Conservation (phyloP, 306 rosid species). For the Argentina anserina region DNA sequence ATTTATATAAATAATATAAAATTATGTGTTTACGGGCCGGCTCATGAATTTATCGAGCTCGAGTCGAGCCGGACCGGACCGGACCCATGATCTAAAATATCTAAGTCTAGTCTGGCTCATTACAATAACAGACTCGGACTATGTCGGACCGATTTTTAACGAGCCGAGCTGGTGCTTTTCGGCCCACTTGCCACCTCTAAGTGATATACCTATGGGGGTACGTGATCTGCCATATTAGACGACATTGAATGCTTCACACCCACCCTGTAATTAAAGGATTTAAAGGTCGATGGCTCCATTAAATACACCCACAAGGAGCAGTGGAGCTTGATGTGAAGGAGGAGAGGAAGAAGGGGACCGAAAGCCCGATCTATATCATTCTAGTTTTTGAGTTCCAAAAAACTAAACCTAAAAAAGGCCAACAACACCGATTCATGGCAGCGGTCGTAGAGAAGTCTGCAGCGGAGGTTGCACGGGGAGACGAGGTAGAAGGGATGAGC, state of each 20-base stretch:
- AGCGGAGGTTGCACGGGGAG: slow-evolving; percentile 10
- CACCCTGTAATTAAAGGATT: background rate
- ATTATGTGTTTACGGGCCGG: too few relatives aligned
- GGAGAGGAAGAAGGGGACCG: background rate
- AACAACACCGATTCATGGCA: background rate
- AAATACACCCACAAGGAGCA: background rate
- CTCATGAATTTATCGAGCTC: too few relatives aligned
- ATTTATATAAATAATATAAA: too few relatives aligned
- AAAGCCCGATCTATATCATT: background rate
- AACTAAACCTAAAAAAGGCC: background rate
- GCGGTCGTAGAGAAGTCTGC: background rate
- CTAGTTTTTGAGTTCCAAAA: too few relatives aligned
- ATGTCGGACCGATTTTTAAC: too few relatives aligned
- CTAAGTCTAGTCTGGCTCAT: too few relatives aligned
- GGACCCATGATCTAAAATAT: too few relatives aligned
- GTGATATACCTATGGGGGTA: background rate
- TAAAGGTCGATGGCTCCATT: background rate
- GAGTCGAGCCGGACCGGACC: too few relatives aligned
- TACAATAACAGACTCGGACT: too few relatives aligned
- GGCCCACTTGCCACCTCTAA: too few relatives aligned
- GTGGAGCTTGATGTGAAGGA: background rate
- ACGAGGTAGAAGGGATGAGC: slow-evolving; percentile 9
- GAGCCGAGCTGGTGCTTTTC: too few relatives aligned
- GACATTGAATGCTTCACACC: slow-evolving; percentile 20
- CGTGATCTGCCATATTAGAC: background rate